Evolutionary conservation across 352 stramenopile genomes (phyloP), one percentile per base, ranked within the genome.

Genomic region (Discostella stelligera): DNA sequence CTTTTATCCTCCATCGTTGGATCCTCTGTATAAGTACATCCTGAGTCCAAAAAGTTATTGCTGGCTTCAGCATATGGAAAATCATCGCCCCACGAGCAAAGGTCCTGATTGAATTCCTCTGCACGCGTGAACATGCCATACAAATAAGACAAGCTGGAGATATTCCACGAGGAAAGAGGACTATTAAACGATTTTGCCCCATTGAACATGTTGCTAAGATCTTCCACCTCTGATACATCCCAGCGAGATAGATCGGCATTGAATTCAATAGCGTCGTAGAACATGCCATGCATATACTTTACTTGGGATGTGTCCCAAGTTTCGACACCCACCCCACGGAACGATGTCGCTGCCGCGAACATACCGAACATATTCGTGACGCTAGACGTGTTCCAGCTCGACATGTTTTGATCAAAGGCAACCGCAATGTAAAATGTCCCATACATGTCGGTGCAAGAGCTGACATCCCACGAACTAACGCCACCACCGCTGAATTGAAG

Each of bases 381-480:
- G 5, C 52, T 61, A 0, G 25, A 10, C 18, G 73, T 58, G 30
- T 69, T 54, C 77, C 72, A 80, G 4, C 48, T 54, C 2, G 32
- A 61, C 4, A 80, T 14, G 25, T 68, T 48, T 48, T 50, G 9
- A 53, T 73, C 70, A 52, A 80, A 80, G 2, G 30, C n/a, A 2
- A 16, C 18, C n/a, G 59, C 50, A 46, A 44, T 23, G 50, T 53
- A 52, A 62, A 79, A 79, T 62, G 73, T 79, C 49, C 49, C n/a
- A 11, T 27, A 7, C 49, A 56, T 56, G 21, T 56, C 49, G 4
- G 9, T 41, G 32, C 32, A 41, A 9, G 32, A 41, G 32, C 32
- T 41, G 32, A 41, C 32, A 41, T 41, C 32, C 32, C 32, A 41
- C 32, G 32, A 41, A 41, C 32, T 9, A 9, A 41, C 9, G 9